Evolutionary conservation across 163 green algal species (phyloP).

Genomic region (Scenedesmus sp.): DNA sequence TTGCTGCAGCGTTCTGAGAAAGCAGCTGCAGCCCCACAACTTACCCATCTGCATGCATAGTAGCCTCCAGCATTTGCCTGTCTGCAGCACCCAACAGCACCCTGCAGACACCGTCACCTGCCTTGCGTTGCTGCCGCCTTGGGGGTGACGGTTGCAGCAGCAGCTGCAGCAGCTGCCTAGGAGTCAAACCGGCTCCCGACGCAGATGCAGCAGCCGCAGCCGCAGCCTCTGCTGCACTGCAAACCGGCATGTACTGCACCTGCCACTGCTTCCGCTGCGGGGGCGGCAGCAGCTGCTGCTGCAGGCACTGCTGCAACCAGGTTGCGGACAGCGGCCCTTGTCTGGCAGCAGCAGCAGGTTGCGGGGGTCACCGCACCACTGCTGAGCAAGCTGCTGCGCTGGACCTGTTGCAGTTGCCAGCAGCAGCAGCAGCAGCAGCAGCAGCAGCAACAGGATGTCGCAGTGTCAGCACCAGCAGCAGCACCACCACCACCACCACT

Average conservation of each 20-base stretch:
- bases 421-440: neutral
- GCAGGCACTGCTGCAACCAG: constrained; percentile 33
- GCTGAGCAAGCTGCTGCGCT: neutral
- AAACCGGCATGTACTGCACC: constrained; percentile 14
- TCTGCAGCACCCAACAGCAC: neutral
- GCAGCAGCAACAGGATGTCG: neutral
- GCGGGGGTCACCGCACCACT: neutral
- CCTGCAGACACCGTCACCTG: neutral
- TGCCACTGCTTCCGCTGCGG: constrained; percentile 28
- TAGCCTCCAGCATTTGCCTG: neutral
- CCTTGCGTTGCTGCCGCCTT: neutral
- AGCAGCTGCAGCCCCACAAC: neutral
- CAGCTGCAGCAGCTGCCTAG: neutral
- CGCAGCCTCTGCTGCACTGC: constrained; percentile 26
- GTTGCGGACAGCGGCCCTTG: neutral
- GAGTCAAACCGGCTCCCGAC: neutral
- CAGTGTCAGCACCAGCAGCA: neutral
- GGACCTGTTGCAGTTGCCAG: neutral
- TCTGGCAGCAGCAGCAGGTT: constrained; percentile 51
- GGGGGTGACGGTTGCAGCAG: neutral
- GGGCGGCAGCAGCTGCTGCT: constrained; percentile 32
- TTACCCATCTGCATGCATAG: neutral
- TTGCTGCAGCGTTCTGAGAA: neutral
- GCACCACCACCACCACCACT: no score
- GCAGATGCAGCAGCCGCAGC: constrained; percentile 12